Percentiles rank a stretch among this genome's conserved stretches.
These are phyloP conservation scores for Sporothrix dimorphospora DNA, from an alignment of 2,329 filamentous ascomycete species.

Conservation along the genomic window DNA sequence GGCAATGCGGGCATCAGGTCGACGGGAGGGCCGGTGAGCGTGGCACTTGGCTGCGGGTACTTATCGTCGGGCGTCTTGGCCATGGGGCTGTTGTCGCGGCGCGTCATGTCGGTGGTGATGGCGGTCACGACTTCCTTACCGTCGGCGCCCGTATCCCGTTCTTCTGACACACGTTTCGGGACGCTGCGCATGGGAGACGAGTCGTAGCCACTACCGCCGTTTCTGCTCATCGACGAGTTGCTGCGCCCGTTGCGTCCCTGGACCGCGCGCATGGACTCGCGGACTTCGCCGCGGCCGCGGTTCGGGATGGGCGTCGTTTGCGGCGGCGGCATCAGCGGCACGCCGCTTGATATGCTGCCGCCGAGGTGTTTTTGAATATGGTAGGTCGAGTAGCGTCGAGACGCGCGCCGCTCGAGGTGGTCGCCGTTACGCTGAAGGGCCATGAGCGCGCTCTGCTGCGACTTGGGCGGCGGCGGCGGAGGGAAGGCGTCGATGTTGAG, in stretches of 20 bases:
- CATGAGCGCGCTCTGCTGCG: constrained; percentile 83
- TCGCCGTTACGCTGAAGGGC: constrained; percentile 91
- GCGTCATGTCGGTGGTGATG: neutral
- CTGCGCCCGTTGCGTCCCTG: constrained; percentile 59
- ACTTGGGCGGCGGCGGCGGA: constrained; percentile 73
- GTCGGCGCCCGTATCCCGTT: constrained; percentile 44
- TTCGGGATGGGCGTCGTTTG: constrained; percentile 86
- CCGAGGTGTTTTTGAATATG: constrained; percentile 95
- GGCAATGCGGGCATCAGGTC: constrained; percentile 44
- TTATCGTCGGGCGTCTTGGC: constrained; percentile 70
- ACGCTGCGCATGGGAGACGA: constrained; percentile 61
- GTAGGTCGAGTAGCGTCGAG: constrained; percentile 90
- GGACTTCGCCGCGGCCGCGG: constrained; percentile 73
- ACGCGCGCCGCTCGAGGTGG: constrained; percentile 81
- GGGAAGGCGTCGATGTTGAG: constrained; percentile 68
- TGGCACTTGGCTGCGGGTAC: constrained; percentile 57
- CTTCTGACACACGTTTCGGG: constrained; percentile 66
- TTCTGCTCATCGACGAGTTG: constrained; percentile 44
- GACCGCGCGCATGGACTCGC: constrained; percentile 78
- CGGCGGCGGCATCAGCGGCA: constrained; percentile 84
- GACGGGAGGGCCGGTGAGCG: constrained; percentile 61
- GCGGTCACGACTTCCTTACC: constrained; percentile 16
- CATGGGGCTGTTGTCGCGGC: constrained; percentile 48
- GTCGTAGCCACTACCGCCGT: constrained; percentile 49
- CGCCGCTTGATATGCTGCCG: constrained; percentile 70